Percentiles rank a stretch among this genome's conserved stretches.
phyloP scores from a whole-genome alignment of 169 alveolate species.

The Plasmodium gaboni region DNA sequence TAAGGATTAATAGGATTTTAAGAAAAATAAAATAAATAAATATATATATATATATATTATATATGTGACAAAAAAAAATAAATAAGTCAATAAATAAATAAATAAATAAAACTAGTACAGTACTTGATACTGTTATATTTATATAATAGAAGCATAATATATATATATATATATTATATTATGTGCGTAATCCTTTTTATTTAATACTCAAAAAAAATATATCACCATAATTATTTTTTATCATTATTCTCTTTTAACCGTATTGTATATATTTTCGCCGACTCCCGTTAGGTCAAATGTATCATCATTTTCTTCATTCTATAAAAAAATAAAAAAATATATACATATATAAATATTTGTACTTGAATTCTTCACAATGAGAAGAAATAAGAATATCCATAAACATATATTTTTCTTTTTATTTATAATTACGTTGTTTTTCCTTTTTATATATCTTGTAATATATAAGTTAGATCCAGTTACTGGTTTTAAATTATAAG shows the following conservation, averaged over 20 bases:
- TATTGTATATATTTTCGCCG: constrained; percentile 59
- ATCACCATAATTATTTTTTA: background rate
- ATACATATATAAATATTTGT: background rate
- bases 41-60: too few species aligned
- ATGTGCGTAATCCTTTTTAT: background rate
- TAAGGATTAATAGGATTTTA: too few species aligned
- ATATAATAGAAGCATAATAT: background rate
- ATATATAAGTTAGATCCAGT: constrained; percentile 61
- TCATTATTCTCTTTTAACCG: constrained; percentile 31
- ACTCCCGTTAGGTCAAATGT: constrained; percentile 62
- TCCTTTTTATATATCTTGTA: constrained; percentile 42
- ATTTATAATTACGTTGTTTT: background rate
- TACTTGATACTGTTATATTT: too few species aligned
- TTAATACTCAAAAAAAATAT: background rate
- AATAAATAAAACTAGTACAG: too few species aligned
- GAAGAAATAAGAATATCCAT: background rate
- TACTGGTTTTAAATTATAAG: constrained; percentile 42
- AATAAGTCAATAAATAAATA: too few species aligned
- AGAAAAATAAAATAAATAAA: too few species aligned
- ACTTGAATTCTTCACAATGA: background rate
- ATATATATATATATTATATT: constrained; percentile 3
- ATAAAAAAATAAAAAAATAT: background rate
- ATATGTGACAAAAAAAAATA: too few species aligned
- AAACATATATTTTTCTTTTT: background rate
- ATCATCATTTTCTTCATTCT: constrained; percentile 31